phyloP scores from a whole-genome alignment of 257 asterid species.

The Leptodermis oblonga region DNA sequence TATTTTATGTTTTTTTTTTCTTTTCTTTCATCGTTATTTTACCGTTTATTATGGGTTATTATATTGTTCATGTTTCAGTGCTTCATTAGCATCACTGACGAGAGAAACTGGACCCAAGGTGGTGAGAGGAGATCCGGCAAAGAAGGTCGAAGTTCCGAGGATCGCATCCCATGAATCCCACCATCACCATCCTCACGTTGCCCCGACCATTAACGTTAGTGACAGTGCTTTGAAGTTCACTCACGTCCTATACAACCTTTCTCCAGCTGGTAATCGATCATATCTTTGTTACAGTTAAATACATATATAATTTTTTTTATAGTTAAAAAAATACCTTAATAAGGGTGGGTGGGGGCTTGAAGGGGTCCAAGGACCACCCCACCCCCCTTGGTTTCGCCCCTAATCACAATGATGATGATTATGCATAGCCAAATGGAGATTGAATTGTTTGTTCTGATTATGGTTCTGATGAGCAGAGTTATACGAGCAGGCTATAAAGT shows the following conservation, averaged over 20 bases:
- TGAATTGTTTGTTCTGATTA: not conserved
- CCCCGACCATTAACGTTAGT: slow-evolving; percentile 49
- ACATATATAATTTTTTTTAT: not conserved
- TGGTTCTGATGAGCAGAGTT: slow-evolving; percentile 37
- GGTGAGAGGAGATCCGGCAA: slow-evolving; percentile 76
- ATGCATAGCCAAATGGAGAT: too few species aligned
- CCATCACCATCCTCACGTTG: slow-evolving; percentile 27
- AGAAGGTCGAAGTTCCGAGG: slow-evolving; percentile 50
- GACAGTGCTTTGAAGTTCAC: slow-evolving; percentile 78
- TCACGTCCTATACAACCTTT: slow-evolving; percentile 79
- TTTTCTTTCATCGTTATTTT: not conserved
- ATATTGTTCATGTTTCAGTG: slow-evolving; percentile 25
- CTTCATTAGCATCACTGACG: slow-evolving; percentile 80
- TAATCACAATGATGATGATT: too few species aligned
- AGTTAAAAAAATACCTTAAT: too few species aligned
- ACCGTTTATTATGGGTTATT: too few species aligned
- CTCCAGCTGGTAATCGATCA: slow-evolving; percentile 60
- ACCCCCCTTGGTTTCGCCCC: too few species aligned
- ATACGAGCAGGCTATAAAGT: slow-evolving; percentile 77
- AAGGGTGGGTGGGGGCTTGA: too few species aligned
- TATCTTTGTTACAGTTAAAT: not conserved
- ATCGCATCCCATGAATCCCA: slow-evolving; percentile 20
- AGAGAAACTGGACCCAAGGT: slow-evolving; percentile 81
- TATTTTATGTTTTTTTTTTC: too few species aligned
- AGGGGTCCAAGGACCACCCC: too few species aligned